These are phyloP conservation scores for Tremella yokohamensis DNA, from an alignment of 768 basidiomycete species.

Conservation along the genomic window DNA sequence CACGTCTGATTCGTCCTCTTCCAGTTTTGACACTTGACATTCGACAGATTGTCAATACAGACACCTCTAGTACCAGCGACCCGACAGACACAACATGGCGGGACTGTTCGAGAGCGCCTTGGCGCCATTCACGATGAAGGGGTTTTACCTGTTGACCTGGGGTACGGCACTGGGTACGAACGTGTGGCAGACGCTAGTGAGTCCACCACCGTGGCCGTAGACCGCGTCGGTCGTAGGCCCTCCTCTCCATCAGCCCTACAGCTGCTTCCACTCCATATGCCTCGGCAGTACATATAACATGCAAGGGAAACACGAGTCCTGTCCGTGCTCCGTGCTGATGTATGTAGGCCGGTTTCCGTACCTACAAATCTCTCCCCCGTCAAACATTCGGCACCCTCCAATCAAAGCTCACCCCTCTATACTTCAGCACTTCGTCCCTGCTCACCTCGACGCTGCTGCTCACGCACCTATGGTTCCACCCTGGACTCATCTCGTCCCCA, in stretches of 20 bases:
- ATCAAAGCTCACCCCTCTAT: constrained; percentile 69
- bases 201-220: constrained; percentile 11
- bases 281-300: no score
- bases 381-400: constrained; percentile 72
- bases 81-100: constrained; percentile 17
- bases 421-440: constrained; percentile 63
- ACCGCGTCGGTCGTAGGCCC: no score
- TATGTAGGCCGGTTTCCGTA: constrained; percentile 33
- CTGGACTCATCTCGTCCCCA: constrained; percentile 60
- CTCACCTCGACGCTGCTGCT: constrained; percentile 59
- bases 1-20: no score
- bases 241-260: no score
- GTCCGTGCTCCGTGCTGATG: no score
- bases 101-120: constrained; percentile 30
- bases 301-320: no score
- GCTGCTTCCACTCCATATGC: no score
- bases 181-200: constrained; percentile 41
- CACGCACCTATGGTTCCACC: constrained; percentile 58
- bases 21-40: no score
- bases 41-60: no score
- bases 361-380: constrained; percentile 54
- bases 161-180: constrained; percentile 42
- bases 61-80: no score
- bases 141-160: constrained; percentile 47
- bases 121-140: constrained; percentile 43